Conservation (phyloP, 1,284 basidiomycete genomes). For the Pascua sp. region DNA sequence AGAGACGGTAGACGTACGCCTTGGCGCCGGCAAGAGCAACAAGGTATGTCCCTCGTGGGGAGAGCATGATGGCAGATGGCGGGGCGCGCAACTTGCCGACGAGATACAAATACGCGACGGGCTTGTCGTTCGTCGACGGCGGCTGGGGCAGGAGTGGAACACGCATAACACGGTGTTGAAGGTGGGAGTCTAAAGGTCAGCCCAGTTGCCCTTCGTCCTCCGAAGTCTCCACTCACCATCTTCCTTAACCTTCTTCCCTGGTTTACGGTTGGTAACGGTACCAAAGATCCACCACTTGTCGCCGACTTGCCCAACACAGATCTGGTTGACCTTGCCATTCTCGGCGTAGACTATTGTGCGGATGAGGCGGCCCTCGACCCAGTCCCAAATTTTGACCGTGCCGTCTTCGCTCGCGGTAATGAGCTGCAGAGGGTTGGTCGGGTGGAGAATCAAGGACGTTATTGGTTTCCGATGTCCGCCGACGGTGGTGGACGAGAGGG, state of each 20-base stretch:
- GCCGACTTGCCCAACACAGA: conserved; percentile 32
- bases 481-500: conserved; percentile 57
- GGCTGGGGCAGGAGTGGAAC: conserved; percentile 14
- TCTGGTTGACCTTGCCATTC: conserved; percentile 59
- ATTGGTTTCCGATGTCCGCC: conserved; percentile 58
- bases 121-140: conserved; percentile 9
- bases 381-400: conserved; percentile 86
- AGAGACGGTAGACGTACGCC: conserved; percentile 71
- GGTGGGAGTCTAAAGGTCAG: conserved; percentile 9
- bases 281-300: conserved; percentile 41
- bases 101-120: conserved; percentile 9
- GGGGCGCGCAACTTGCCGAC: conserved; percentile 34
- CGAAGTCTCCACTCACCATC: neutral
- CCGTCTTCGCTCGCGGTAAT: conserved; percentile 83
- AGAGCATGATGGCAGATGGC: conserved; percentile 57
- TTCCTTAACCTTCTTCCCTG: conserved; percentile 15
- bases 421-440: conserved; percentile 83
- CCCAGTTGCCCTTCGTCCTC: neutral
- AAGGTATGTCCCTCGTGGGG: conserved; percentile 68
- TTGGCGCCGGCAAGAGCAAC: conserved; percentile 76
- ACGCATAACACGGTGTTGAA: conserved; percentile 25
- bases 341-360: conserved; percentile 66
- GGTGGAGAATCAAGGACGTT: conserved; percentile 73
- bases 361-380: conserved; percentile 76
- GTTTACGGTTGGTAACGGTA: conserved; percentile 24